phyloP scores from a whole-genome alignment of 2,329 filamentous ascomycete genomes.

The Ramularia collo-cygni region DNA sequence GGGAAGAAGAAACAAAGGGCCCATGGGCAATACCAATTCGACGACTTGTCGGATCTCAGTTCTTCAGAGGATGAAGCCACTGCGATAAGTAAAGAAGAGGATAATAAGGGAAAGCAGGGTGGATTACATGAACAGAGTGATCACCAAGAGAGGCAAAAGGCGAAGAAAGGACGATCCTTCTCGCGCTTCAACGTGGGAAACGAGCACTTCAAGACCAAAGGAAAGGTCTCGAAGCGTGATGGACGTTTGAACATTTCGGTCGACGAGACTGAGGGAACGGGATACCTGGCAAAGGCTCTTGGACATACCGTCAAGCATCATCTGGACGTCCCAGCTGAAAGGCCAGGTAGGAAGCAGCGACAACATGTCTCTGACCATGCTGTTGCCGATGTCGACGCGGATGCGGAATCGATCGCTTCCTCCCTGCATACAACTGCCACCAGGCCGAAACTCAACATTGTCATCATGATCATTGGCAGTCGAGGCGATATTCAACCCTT shows the following conservation, averaged over 20 bases:
- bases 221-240: slow-evolving; percentile 59
- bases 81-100: slow-evolving; percentile 4
- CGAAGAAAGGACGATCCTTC: slow-evolving; percentile 31
- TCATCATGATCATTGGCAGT: slow-evolving; percentile 77
- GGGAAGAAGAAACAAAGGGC: slow-evolving; percentile 15
- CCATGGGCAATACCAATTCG: slow-evolving; percentile 19
- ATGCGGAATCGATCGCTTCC: slow-evolving; percentile 22
- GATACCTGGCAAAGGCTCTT: slow-evolving; percentile 67
- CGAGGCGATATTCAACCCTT: slow-evolving; percentile 78
- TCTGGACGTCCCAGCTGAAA: slow-evolving; percentile 30
- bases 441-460: slow-evolving; percentile 61
- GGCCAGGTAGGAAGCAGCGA: slow-evolving; percentile 26
- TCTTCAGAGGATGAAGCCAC: slow-evolving; percentile 28
- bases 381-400: slow-evolving; percentile 9
- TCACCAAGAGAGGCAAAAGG: slow-evolving; percentile 8
- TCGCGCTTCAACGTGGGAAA: slow-evolving; percentile 56
- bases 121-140: slow-evolving; percentile 6
- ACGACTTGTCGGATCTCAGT: slow-evolving; percentile 18
- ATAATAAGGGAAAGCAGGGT: slow-evolving; percentile 4
- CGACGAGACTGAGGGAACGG: slow-evolving; percentile 61
- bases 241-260: slow-evolving; percentile 66
- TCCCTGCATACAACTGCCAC: slow-evolving; percentile 19
- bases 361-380: slow-evolving; percentile 21
- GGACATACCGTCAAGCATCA: slow-evolving; percentile 57
- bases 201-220: slow-evolving; percentile 57